Conservation (phyloP, 139 green algal species). For the Tetraselmis striata region DNA sequence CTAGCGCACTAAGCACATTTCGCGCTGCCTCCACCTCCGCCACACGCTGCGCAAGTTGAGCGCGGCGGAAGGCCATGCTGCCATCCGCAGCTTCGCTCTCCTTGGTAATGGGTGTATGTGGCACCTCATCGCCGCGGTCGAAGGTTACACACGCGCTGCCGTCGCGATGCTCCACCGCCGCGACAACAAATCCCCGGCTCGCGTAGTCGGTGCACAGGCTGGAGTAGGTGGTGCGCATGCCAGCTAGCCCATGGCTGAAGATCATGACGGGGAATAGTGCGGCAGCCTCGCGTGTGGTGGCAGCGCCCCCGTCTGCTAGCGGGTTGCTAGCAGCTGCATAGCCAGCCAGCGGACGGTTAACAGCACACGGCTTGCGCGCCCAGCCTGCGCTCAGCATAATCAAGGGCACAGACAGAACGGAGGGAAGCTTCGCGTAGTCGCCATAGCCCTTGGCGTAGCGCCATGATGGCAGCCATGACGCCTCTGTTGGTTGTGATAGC, state of each 20-base stretch:
- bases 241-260: slow-evolving; percentile 50
- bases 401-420: not conserved
- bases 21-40: slow-evolving; percentile 22
- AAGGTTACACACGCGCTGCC: slow-evolving; percentile 4
- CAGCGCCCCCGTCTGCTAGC: too few relatives aligned
- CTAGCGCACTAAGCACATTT: slow-evolving; percentile 1
- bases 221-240: slow-evolving; percentile 50
- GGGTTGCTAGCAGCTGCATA: too few relatives aligned
- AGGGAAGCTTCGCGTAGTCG: not conserved
- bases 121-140: not conserved
- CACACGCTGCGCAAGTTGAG: slow-evolving; percentile 6
- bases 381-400: not conserved
- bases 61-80: slow-evolving; percentile 19
- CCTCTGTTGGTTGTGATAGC: not conserved
- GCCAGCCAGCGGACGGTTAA: not conserved
- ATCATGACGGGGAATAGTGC: slow-evolving; percentile 26
- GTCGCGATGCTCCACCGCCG: slow-evolving; percentile 63
- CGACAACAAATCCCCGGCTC: slow-evolving; percentile 50
- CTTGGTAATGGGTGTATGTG: not conserved
- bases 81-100: not conserved
- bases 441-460: not conserved
- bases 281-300: too few relatives aligned
- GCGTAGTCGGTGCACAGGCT: slow-evolving; percentile 53
- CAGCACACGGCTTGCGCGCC: not conserved
- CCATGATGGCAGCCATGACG: not conserved